phyloP scores from a whole-genome alignment of 2,329 filamentous ascomycete genomes.

The Trichoderma oligosporum region DNA sequence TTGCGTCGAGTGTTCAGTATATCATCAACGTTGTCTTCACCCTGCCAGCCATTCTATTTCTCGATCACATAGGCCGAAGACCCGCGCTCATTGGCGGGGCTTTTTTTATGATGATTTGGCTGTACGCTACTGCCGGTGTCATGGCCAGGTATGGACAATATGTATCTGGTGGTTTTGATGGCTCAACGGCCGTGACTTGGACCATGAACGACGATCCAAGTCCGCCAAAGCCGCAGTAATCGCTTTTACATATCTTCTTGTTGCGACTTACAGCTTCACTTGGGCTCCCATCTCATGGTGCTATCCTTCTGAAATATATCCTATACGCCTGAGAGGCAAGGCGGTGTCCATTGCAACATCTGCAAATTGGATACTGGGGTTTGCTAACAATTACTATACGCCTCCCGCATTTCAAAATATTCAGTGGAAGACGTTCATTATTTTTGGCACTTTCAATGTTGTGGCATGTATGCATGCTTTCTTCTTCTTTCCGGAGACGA shows the following conservation, averaged over 20 bases:
- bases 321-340: neutral
- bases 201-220: neutral
- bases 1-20: conserved; percentile 1
- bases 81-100: neutral
- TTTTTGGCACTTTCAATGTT: neutral
- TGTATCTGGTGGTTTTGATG: neutral
- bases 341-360: conserved; percentile 1
- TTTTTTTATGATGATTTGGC: conserved; percentile 8
- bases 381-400: conserved; percentile 30
- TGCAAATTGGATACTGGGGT: conserved; percentile 14
- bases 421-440: neutral
- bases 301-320: conserved; percentile 4
- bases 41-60: neutral
- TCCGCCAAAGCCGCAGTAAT: conserved; percentile 2
- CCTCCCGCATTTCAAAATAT: neutral
- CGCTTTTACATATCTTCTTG: conserved; percentile 4
- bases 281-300: conserved; percentile 1
- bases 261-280: conserved; percentile 1
- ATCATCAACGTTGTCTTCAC: neutral
- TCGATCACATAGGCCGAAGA: conserved; percentile 2
- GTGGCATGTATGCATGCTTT: neutral
- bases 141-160: conserved; percentile 7
- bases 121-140: neutral
- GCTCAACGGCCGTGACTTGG: neutral
- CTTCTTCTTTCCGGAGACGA: no score